phyloP scores from a whole-genome alignment of 1,139 yeast species.

The Yamadazyma kanchanaburiensis region DNA sequence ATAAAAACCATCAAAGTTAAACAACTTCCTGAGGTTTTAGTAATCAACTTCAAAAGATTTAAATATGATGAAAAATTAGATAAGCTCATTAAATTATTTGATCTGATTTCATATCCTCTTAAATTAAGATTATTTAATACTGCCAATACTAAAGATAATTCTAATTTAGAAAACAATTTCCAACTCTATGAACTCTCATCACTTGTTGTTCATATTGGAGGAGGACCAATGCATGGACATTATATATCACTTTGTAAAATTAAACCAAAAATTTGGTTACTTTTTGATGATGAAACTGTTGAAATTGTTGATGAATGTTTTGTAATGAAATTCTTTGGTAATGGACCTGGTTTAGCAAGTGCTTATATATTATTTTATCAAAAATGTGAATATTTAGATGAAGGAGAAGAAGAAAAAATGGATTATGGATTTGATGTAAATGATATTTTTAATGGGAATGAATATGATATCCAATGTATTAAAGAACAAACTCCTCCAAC shows the following conservation, averaged over 20 bases:
- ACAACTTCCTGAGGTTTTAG: slow-evolving; percentile 71
- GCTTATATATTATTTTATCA: slow-evolving; percentile 84
- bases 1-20: slow-evolving; percentile 86
- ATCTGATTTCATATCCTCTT: slow-evolving; percentile 78
- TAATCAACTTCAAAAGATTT: slow-evolving; percentile 85
- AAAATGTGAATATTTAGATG: slow-evolving; percentile 20
- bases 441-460: slow-evolving; percentile 19
- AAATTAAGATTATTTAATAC: slow-evolving; percentile 73
- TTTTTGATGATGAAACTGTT: slow-evolving; percentile 94
- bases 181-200: slow-evolving; percentile 78
- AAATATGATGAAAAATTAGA: slow-evolving; percentile 84
- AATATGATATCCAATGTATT: slow-evolving; percentile 5
- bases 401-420: slow-evolving; percentile 20
- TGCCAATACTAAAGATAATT: slow-evolving; percentile 33
- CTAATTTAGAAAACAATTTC: slow-evolving; percentile 24
- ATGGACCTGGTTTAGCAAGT: slow-evolving; percentile 83
- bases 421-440: slow-evolving; percentile 36
- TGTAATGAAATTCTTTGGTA: slow-evolving; percentile 86
- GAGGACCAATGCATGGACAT: slow-evolving; percentile 98
- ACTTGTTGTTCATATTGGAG: slow-evolving; percentile 91
- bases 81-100: slow-evolving; percentile 81
- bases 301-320: slow-evolving; percentile 82
- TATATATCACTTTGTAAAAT: slow-evolving; percentile 86
- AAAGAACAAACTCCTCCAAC: background rate
- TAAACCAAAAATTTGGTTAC: slow-evolving; percentile 77